phyloP scores from a whole-genome alignment of 192 early-diverging fungal species.

The Coemansia sp. region DNA sequence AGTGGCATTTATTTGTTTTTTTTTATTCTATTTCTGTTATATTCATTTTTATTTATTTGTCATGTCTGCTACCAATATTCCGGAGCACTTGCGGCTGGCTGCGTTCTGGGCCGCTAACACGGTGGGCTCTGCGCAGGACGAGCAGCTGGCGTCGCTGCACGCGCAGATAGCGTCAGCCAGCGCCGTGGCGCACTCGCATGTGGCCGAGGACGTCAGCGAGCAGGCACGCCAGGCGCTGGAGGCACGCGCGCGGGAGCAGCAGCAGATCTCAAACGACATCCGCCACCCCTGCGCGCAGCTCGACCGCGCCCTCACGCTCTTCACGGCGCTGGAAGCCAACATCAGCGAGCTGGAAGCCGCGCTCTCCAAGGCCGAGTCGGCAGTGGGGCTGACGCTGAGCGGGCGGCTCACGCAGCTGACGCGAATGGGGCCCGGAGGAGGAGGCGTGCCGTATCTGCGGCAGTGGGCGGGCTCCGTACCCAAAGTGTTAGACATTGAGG shows the following conservation, averaged over 20 bases:
- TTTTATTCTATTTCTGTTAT: background rate
- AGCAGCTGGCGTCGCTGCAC: constrained; percentile 1
- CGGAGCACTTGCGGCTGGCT: constrained; percentile 23
- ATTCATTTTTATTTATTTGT: background rate
- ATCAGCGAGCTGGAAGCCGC: constrained; percentile 15
- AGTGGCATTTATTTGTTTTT: background rate
- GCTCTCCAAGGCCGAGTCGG: constrained; percentile 24
- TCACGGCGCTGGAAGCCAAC: constrained; percentile 19
- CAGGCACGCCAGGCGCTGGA: background rate
- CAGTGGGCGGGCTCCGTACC: constrained; percentile 34
- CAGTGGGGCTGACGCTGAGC: constrained; percentile 24
- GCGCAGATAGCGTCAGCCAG: background rate
- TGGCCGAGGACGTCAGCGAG: background rate
- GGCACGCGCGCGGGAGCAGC: background rate
- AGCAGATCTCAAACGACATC: background rate
- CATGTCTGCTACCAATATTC: background rate
- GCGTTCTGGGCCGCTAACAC: constrained; percentile 22
- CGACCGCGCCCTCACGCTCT: background rate
- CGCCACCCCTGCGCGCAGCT: constrained; percentile 2
- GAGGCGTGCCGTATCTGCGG: constrained; percentile 30
- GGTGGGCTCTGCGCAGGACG: constrained; percentile 6
- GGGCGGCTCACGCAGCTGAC: constrained; percentile 31
- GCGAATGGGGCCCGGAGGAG: background rate
- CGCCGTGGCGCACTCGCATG: background rate
- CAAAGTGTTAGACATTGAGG: background rate